phyloP scores from a whole-genome alignment of 805 yeast genomes.

The Candida hispaniensis region DNA sequence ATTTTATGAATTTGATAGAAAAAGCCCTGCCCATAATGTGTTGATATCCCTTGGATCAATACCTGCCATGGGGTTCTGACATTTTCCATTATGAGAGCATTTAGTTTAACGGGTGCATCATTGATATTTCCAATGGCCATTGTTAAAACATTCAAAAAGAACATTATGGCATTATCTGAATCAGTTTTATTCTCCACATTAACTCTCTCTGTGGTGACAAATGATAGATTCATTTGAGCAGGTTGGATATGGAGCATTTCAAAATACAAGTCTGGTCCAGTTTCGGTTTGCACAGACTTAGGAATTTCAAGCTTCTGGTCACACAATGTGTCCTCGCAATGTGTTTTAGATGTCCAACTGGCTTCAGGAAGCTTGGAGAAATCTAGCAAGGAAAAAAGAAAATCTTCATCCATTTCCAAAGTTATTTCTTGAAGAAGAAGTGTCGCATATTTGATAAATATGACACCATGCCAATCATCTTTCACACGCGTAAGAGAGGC shows the following conservation, averaged over 20 bases:
- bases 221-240: slow-evolving; percentile 73
- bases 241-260: slow-evolving; percentile 93
- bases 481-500: slow-evolving; percentile 74
- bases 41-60: slow-evolving; percentile 54
- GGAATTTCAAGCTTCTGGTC: slow-evolving; percentile 59
- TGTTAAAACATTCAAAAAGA: slow-evolving; percentile 73
- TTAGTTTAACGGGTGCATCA: slow-evolving; percentile 88
- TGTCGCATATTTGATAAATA: slow-evolving; percentile 86
- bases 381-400: slow-evolving; percentile 69
- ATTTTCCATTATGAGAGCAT: slow-evolving; percentile 80
- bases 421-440: slow-evolving; percentile 81
- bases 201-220: slow-evolving; percentile 76
- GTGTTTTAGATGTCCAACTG: slow-evolving; percentile 45
- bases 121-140: slow-evolving; percentile 97
- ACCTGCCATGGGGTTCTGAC: slow-evolving; percentile 76
- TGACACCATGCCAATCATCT: slow-evolving; percentile 84
- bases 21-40: slow-evolving; percentile 88
- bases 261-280: slow-evolving; percentile 71
- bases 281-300: slow-evolving; percentile 46
- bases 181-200: slow-evolving; percentile 53
- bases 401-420: slow-evolving; percentile 88
- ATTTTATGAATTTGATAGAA: slow-evolving; percentile 85
- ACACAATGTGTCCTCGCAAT: slow-evolving; percentile 41
- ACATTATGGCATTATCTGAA: slow-evolving; percentile 57
- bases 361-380: slow-evolving; percentile 76